Percentiles rank a stretch among this genome's conserved stretches.
Evolutionary conservation across 2,329 filamentous ascomycete species (phyloP).

Genomic region (Ilyonectria sp.): DNA sequence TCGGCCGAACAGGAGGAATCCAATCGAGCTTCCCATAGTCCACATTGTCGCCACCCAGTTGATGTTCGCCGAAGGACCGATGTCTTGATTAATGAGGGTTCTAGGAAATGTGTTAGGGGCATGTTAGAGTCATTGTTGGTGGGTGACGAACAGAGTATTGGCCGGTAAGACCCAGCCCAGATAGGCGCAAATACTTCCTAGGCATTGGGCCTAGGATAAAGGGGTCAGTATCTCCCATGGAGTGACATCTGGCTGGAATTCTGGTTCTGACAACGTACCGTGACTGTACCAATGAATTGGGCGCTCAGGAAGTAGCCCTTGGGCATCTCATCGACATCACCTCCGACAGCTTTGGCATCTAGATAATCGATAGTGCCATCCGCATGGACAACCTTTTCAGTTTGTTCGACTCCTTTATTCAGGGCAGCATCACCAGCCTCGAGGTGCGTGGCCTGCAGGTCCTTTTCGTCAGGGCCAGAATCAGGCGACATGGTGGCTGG

Average conservation of each 20-base stretch:
- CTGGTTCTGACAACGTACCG: conserved; percentile 40
- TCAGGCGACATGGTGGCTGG: conserved; percentile 17
- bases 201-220: conserved; percentile 48
- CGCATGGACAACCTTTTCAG: conserved; percentile 53
- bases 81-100: conserved; percentile 50
- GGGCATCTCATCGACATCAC: conserved; percentile 57
- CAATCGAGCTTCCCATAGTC: conserved; percentile 56
- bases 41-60: conserved; percentile 54
- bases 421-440: conserved; percentile 19
- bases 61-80: conserved; percentile 51
- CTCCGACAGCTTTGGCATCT: conserved; percentile 58
- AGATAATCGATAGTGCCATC: conserved; percentile 60
- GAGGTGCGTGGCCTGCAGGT: conserved; percentile 17
- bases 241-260: too few species aligned
- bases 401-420: conserved; percentile 18
- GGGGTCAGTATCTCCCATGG: not conserved
- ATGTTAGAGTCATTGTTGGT: not conserved
- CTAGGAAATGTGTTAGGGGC: conserved; percentile 12
- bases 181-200: conserved; percentile 52
- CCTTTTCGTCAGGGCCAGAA: conserved; percentile 14
- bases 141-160: conserved; percentile 49
- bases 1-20: conserved; percentile 59
- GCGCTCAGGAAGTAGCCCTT: conserved; percentile 57
- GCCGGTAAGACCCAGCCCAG: conserved; percentile 54
- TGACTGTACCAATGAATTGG: conserved; percentile 58